Base-by-base conservation (phyloP, 805 yeast genomes). In the Scheffersomyces amazonensis region DNA sequence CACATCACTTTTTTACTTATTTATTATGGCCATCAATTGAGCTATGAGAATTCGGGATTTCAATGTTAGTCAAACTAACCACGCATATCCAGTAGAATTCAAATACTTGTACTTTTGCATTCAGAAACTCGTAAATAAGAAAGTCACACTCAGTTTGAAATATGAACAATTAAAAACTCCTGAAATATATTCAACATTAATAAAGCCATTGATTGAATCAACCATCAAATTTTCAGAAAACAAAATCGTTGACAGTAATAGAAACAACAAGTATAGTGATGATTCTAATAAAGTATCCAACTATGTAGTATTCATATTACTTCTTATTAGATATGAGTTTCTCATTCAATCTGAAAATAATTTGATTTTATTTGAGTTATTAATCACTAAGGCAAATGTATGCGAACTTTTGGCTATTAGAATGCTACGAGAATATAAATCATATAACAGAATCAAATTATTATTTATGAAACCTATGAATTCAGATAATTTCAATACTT, bases 361-460 rank as follows among this genome's bases (percentile, higher is more conserved):
- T 41, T 50, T 66, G 41, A 58, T 66, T 13, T 48, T 56, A 40
- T 65, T 49, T 41, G 73, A 68, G 28, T 49, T 67, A 32, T 51
- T 67, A 36, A 40, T 41, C 11, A 74, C 81, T 3, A 67, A 78
- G 37, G 70, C 80, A 23, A 66, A 59, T 39, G 60, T 75, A 3
- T 77, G 82, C 48, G 82, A 77, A 52, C 48, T 73, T n/a, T 56
- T 76, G 24, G 78, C 81, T 2, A 61, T 74, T 16, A 58, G 77
- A 42, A 62, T 77, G 52, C 57, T 76, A 21, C 56, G 73, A 32
- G 80, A 73, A 39, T 73, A 67, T 43, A 62, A 61, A 31, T 60
- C 68, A 2, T 58, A 53, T 22, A 70, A 66, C 38, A 52, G 78
- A 31, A 70, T 76, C 29, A 66, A 71, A 44, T 57, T 71, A 20